Evolutionary conservation across 257 asterid genomes (phyloP).

Genomic region (Mitragyna speciosa): DNA sequence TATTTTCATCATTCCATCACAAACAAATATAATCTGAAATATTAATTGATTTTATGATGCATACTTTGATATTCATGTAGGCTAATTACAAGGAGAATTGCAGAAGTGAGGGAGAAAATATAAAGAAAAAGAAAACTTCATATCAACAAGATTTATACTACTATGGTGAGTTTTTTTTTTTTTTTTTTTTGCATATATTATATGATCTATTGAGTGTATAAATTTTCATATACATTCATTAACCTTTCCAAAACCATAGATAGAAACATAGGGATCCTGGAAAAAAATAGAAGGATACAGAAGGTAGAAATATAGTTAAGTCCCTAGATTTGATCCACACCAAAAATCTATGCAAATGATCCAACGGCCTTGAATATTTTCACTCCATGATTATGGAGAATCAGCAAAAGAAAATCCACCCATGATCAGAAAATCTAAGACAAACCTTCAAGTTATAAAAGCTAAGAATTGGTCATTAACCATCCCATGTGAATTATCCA

Average conservation of each 20-base stretch:
- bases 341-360: constrained; percentile 1
- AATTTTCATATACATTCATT: constrained; percentile 5
- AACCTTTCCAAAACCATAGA: neutral
- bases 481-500: constrained; percentile 2
- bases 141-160: neutral
- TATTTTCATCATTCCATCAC: neutral
- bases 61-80: neutral
- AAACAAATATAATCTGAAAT: neutral
- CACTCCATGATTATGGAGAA: constrained; percentile 23
- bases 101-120: neutral
- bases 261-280: neutral
- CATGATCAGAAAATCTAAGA: constrained; percentile 5
- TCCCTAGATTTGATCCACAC: constrained; percentile 3
- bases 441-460: constrained; percentile 18
- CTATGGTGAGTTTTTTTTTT: neutral
- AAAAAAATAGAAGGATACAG: neutral
- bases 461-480: constrained; percentile 2
- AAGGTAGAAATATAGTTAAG: neutral
- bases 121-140: neutral
- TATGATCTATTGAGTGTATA: neutral
- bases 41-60: neutral
- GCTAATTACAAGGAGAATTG: neutral
- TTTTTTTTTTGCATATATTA: neutral
- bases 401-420: neutral
- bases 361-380: neutral